Evolutionary conservation across 1,284 basidiomycete species (phyloP).

Genomic region (Ganoderma leucocontextum): DNA sequence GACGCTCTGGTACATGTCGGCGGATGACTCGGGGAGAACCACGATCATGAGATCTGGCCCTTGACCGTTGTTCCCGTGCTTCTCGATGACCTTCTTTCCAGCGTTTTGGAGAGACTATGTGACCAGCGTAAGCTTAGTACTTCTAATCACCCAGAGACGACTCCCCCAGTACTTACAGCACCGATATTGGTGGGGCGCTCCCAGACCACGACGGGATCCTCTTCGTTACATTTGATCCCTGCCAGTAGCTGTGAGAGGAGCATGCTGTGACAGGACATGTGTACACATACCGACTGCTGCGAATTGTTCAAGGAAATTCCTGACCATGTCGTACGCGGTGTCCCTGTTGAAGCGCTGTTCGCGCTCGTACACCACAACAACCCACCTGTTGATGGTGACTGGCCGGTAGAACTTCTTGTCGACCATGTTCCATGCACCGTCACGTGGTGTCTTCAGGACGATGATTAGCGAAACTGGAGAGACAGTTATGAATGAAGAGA

Average conservation of each 20-base stretch:
- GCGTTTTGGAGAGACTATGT: conserved; percentile 1
- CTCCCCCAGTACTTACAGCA: conserved; percentile 44
- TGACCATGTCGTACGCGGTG: conserved; percentile 57
- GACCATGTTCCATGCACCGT: conserved; percentile 80
- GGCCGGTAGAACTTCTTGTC: conserved; percentile 70
- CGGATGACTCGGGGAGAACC: conserved; percentile 75
- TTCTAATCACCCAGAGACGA: not conserved
- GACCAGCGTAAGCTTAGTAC: not conserved
- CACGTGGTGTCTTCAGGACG: conserved; percentile 55
- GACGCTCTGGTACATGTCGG: conserved; percentile 76
- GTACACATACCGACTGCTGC: conserved; percentile 60
- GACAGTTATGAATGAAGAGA: not conserved
- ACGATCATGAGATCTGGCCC: conserved; percentile 69
- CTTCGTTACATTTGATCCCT: conserved; percentile 61
- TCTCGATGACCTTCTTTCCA: conserved; percentile 53
- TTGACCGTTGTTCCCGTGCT: conserved; percentile 37
- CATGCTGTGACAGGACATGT: conserved; percentile 3
- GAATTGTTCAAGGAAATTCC: conserved; percentile 56
- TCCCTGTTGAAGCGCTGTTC: conserved; percentile 56
- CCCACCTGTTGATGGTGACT: conserved; percentile 60
- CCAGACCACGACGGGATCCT: conserved; percentile 54
- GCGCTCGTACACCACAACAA: conserved; percentile 70
- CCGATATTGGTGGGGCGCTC: conserved; percentile 59
- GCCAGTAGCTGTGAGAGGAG: not conserved
- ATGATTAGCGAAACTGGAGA: not conserved